Evolutionary conservation across 371 early-diverging fungal species (phyloP), one percentile per base, ranked within the genome.

Genomic region (Rhizopus sp.): DNA sequence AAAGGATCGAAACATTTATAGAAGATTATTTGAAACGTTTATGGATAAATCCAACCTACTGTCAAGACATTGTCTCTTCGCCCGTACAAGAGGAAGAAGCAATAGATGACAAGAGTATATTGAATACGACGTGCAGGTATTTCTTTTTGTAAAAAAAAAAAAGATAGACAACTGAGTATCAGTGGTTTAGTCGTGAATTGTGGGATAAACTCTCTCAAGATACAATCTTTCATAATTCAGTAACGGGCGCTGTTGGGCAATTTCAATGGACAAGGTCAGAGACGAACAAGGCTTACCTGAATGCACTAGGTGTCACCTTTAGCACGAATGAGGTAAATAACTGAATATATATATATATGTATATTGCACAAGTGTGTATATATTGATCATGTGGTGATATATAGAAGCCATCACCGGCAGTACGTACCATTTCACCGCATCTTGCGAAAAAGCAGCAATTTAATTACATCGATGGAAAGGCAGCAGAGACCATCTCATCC

Each of bases 261-360:
- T 80, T 80, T 48, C 80, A 77, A 38, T 80, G 80, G 80, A 77
- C 73, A 42, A 67, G 77, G 37, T 80, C 80, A 16, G 75, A 80
- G 45, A 69, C 73, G n/a, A 77, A 77, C 47, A 66, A 68, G 42
- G 66, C 69, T 2, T 80, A 80, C 49, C 48, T 80, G 39, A 64
- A 68, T 53, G 77, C 80, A 45, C 49, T 80, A 10, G 80, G 80
- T 33, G 77, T 80, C 2, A 70, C 69, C 0, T 70, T 80, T 40
- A 80, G 64, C 39, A 62, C 63, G 42, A 72, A 76, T 15, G 76
- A 63, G 17, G 63, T 63, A 57, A 44, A 50, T 9, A 9, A 50
- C 49, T 31, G 10, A 23, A 10, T 4, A n/a, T n/a, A 0, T 49
- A 13, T 9, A 7, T n/a, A n/a, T n/a, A n/a, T n/a, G n/a, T n/a